Evolutionary conservation across 495 filamentous ascomycete species (phyloP).

Genomic region (Xylaria bambusicola): DNA sequence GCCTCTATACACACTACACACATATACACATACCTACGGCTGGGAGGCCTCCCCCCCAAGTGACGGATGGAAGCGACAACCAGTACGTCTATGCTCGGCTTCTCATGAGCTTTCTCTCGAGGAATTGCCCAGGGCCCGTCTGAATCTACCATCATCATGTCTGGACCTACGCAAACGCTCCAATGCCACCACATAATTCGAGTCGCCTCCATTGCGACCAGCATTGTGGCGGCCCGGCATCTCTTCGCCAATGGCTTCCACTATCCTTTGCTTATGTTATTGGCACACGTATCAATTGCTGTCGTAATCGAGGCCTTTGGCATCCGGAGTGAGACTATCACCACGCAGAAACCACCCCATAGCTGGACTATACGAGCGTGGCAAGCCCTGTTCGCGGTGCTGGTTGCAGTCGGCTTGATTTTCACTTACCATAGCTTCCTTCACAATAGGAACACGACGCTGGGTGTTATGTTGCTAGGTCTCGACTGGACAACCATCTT

Average conservation of each 20-base stretch:
- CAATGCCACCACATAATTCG: slow-evolving; percentile 17
- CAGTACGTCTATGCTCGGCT: background rate
- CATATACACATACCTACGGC: background rate
- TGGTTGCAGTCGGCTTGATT: slow-evolving; percentile 13
- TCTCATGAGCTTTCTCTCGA: background rate
- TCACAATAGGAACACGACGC: slow-evolving; percentile 19
- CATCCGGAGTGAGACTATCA: background rate
- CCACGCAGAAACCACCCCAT: slow-evolving; percentile 4
- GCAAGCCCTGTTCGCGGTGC: slow-evolving; percentile 10
- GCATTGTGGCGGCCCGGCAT: slow-evolving; percentile 19
- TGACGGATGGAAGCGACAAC: slow-evolving; percentile 13
- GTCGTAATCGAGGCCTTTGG: slow-evolving; percentile 2
- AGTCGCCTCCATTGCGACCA: slow-evolving; percentile 10
- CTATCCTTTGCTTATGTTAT: slow-evolving; percentile 18
- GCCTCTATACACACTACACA: too few species aligned
- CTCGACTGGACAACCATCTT: slow-evolving; percentile 12
- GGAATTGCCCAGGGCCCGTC: background rate
- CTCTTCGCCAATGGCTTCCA: slow-evolving; percentile 16
- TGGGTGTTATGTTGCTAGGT: slow-evolving; percentile 13
- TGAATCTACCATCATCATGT: slow-evolving; percentile 10
- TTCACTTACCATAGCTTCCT: slow-evolving; percentile 22
- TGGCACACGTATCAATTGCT: slow-evolving; percentile 14
- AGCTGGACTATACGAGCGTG: slow-evolving; percentile 9
- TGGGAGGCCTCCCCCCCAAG: background rate
- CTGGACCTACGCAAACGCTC: background rate